Percentiles rank a stretch among this genome's conserved stretches.
These are phyloP conservation scores for Aspergillus hancockii DNA, from an alignment of 495 filamentous ascomycete genomes.

Conservation along the genomic window DNA sequence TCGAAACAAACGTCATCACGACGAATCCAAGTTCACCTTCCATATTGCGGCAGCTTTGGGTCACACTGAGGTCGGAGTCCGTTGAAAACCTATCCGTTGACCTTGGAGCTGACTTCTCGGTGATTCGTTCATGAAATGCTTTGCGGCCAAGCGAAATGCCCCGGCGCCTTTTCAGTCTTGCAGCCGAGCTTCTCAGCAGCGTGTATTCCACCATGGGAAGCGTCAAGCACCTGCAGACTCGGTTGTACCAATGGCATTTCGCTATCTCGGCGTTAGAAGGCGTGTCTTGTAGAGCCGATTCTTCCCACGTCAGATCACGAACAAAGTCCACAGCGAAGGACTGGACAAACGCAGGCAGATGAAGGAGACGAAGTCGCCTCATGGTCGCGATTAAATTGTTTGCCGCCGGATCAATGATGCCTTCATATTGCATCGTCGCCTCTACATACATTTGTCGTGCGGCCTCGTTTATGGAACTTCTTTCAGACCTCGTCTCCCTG, in stretches of 20 bases:
- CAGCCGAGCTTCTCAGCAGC: conserved; percentile 12
- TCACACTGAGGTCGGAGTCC: not conserved
- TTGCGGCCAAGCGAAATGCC: not conserved
- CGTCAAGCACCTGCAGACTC: not conserved
- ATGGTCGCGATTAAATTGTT: conserved; percentile 13
- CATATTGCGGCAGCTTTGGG: not conserved
- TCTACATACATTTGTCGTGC: not conserved
- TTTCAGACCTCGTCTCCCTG: not conserved
- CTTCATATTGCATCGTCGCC: conserved; percentile 10
- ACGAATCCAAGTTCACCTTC: not conserved
- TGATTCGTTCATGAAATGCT: not conserved
- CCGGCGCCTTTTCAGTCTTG: conserved; percentile 14
- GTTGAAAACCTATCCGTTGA: not conserved
- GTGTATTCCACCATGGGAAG: conserved; percentile 14
- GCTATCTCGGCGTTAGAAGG: not conserved
- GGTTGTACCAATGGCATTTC: not conserved
- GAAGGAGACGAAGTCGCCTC: conserved; percentile 7
- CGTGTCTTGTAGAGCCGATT: not conserved
- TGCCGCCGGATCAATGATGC: conserved; percentile 13
- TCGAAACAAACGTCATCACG: conserved; percentile 9
- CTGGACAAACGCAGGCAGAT: conserved; percentile 11
- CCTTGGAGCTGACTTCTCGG: not conserved
- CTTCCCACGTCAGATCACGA: not conserved
- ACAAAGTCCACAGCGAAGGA: conserved; percentile 21
- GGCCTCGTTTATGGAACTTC: not conserved